Percentiles rank a stretch among this genome's conserved stretches.
Conservation (phyloP, 306 rosid genomes). For the Cucurbita pepo region DNA sequence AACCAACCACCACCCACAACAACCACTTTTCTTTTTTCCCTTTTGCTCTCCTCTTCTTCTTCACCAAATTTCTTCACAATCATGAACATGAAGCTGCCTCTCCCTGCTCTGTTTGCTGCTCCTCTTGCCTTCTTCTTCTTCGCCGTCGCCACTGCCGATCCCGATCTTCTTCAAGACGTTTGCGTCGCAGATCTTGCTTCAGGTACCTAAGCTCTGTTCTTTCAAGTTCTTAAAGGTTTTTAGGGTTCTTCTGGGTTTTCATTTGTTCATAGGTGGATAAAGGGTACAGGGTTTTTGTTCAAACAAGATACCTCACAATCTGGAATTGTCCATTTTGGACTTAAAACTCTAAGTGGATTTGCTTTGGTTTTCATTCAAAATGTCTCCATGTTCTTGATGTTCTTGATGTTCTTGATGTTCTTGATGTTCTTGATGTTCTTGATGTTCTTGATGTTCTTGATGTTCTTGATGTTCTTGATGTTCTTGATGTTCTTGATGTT, state of each 20-base stretch:
- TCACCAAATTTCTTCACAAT: background rate
- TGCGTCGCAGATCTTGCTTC: constrained; percentile 8
- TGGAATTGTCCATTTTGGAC: too few species aligned
- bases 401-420: too few species aligned
- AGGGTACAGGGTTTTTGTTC: background rate
- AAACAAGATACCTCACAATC: too few species aligned
- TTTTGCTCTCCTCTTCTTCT: background rate
- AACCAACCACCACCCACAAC: background rate
- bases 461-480: too few species aligned
- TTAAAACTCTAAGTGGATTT: too few species aligned
- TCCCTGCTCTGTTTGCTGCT: background rate
- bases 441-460: too few species aligned
- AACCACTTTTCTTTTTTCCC: background rate
- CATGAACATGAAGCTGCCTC: constrained; percentile 5
- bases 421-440: too few species aligned
- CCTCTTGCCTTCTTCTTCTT: background rate
- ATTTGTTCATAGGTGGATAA: background rate
- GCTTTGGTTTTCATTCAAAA: background rate
- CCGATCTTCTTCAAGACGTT: constrained; percentile 7
- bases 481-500: too few species aligned
- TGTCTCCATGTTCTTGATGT: background rate
- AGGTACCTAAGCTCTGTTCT: background rate
- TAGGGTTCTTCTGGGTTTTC: background rate
- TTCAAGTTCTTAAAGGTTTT: background rate
- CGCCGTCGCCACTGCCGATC: background rate